A percentile compares a stretch with the other conserved stretches of the same genome.
phyloP scores from a whole-genome alignment of 2,329 filamentous ascomycete genomes.

The Xylariomycetidae sp. region DNA sequence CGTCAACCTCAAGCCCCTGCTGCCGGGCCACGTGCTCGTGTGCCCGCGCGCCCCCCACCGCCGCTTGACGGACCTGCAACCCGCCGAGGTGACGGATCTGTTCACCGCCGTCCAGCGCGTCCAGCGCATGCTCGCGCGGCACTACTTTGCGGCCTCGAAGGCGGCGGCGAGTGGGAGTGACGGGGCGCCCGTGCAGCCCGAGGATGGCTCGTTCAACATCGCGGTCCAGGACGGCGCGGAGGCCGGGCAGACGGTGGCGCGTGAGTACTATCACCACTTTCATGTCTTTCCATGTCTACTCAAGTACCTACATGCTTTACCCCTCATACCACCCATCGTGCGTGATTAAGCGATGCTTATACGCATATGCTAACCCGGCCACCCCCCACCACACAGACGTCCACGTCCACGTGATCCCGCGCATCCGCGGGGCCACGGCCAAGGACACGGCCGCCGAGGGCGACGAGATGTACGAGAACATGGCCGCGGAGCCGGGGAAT shows the following conservation, averaged over 20 bases:
- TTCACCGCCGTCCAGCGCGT: slow-evolving; percentile 82
- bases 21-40: slow-evolving; percentile 89
- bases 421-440: slow-evolving; percentile 23
- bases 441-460: slow-evolving; percentile 20
- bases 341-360: too few species aligned
- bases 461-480: slow-evolving; percentile 62
- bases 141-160: slow-evolving; percentile 40
- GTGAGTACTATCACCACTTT: too few species aligned
- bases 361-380: too few species aligned
- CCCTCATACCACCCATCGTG: too few species aligned
- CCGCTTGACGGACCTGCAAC: slow-evolving; percentile 68
- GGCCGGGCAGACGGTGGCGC: slow-evolving; percentile 88
- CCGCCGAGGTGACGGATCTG: slow-evolving; percentile 69
- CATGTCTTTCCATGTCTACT: too few species aligned
- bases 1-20: slow-evolving; percentile 90
- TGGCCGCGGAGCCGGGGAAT: slow-evolving; percentile 83
- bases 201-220: slow-evolving; percentile 77
- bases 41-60: slow-evolving; percentile 65
- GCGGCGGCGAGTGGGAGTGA: slow-evolving; percentile 25
- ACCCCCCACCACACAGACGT: too few species aligned
- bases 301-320: too few species aligned
- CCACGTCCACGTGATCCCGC: slow-evolving; percentile 62
- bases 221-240: slow-evolving; percentile 90
- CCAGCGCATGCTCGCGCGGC: slow-evolving; percentile 63
- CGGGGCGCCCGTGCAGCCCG: slow-evolving; percentile 35